These are phyloP conservation scores for Smithsoniella earleae DNA, from an alignment of 163 green algal species.

Conservation along the genomic window DNA sequence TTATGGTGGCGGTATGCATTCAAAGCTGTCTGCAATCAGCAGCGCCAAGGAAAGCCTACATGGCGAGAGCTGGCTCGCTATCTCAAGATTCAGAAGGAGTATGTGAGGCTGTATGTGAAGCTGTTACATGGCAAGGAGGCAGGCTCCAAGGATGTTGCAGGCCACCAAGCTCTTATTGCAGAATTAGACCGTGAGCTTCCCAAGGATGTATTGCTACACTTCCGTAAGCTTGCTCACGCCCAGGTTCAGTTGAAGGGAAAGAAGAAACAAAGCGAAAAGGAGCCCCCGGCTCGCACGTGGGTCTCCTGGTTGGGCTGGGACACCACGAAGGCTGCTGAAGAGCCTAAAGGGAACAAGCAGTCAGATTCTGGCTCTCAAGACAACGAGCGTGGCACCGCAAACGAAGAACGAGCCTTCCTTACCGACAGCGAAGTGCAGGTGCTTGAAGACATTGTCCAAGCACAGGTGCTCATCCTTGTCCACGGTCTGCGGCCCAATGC, in stretches of 20 bases:
- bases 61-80: conserved; percentile 36
- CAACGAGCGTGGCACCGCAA: not conserved
- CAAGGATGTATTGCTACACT: conserved; percentile 23
- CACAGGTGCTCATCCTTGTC: not conserved
- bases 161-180: not conserved
- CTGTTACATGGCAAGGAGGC: conserved; percentile 42
- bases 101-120: conserved; percentile 61
- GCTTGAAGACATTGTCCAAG: conserved; percentile 5
- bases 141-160: not conserved
- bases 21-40: conserved; percentile 42
- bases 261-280: not conserved
- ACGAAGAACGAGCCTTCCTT: conserved; percentile 9
- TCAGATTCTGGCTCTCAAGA: not conserved
- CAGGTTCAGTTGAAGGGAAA: conserved; percentile 29
- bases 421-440: conserved; percentile 3
- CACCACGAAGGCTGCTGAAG: not conserved
- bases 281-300: not conserved
- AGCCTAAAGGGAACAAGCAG: not conserved
- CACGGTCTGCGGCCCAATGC: too few relatives aligned
- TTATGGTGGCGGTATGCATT: conserved; percentile 75
- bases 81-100: conserved; percentile 47
- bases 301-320: conserved; percentile 15
- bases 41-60: conserved; percentile 33
- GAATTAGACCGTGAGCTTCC: conserved; percentile 12
- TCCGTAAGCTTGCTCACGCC: conserved; percentile 20